Conservation (phyloP, 768 basidiomycete genomes). For the Hygrocybe punicea region DNA sequence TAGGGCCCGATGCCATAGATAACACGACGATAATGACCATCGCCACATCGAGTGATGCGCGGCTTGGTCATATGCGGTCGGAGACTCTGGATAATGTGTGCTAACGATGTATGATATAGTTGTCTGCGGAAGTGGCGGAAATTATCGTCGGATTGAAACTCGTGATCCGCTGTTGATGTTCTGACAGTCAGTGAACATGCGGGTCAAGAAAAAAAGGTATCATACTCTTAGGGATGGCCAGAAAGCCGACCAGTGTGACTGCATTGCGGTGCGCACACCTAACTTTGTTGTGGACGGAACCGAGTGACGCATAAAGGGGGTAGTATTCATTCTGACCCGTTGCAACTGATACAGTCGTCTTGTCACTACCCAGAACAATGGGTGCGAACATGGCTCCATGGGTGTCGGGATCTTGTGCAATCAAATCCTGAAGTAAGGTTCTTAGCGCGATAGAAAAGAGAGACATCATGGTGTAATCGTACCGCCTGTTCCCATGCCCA, state of each 20-base stretch:
- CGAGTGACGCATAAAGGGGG: constrained; percentile 32
- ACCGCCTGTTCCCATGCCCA: constrained; percentile 37
- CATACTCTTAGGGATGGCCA: constrained; percentile 37
- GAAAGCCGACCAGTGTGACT: constrained; percentile 31
- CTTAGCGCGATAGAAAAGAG: background rate
- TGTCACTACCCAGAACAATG: constrained; percentile 38
- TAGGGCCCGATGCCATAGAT: constrained; percentile 28
- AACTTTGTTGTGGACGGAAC: constrained; percentile 27
- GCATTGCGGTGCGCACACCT: constrained; percentile 29
- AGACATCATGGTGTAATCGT: constrained; percentile 1
- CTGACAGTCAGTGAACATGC: background rate
- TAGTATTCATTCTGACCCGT: constrained; percentile 41
- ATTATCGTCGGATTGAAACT: constrained; percentile 10
- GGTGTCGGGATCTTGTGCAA: constrained; percentile 19
- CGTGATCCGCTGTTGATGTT: constrained; percentile 10
- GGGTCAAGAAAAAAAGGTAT: constrained; percentile 1
- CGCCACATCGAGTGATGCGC: constrained; percentile 22
- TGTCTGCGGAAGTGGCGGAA: constrained; percentile 23
- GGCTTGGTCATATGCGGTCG: constrained; percentile 24
- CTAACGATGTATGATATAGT: constrained; percentile 24
- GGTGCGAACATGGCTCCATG: constrained; percentile 33
- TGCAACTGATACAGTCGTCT: constrained; percentile 42
- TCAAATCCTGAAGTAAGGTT: constrained; percentile 23
- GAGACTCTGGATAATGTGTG: constrained; percentile 13
- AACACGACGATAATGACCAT: constrained; percentile 24